Conservation (phyloP, 192 early-diverging fungal species). For the Allomyces arbusculus region DNA sequence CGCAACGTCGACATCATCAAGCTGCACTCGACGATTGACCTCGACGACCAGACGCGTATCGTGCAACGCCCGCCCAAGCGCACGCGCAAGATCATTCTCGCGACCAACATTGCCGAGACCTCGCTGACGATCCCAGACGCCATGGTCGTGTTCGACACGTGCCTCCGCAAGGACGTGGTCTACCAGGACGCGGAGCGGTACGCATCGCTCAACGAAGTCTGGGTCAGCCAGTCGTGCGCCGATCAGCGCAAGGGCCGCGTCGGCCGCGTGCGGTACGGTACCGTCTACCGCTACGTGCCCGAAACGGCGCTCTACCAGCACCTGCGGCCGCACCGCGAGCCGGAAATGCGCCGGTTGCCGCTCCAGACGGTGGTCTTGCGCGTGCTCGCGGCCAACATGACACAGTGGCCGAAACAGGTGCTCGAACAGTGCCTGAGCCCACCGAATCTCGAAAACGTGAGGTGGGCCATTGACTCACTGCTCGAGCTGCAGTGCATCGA, state of each 20-base stretch:
- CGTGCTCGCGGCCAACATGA: slow-evolving; percentile 7
- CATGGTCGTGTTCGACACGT: slow-evolving; percentile 8
- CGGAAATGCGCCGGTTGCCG: slow-evolving; percentile 10
- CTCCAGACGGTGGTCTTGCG: slow-evolving; percentile 8
- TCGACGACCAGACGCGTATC: slow-evolving; percentile 9
- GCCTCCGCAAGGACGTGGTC: slow-evolving; percentile 9
- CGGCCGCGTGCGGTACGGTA: slow-evolving; percentile 8
- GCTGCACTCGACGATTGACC: slow-evolving; percentile 11
- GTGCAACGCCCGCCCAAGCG: slow-evolving; percentile 9
- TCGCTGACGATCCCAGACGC: slow-evolving; percentile 13
- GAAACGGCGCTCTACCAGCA: slow-evolving; percentile 5
- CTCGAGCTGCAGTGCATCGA: slow-evolving; percentile 10
- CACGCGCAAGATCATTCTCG: slow-evolving; percentile 9
- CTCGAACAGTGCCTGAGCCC: slow-evolving; percentile 5
- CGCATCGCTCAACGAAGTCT: slow-evolving; percentile 11
- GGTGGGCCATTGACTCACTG: slow-evolving; percentile 6
- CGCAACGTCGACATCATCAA: slow-evolving; percentile 6
- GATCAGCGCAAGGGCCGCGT: slow-evolving; percentile 11
- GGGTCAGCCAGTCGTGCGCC: slow-evolving; percentile 13
- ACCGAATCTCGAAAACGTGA: slow-evolving; percentile 8
- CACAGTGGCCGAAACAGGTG: slow-evolving; percentile 1
- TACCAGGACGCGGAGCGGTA: slow-evolving; percentile 7
- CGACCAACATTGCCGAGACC: slow-evolving; percentile 13
- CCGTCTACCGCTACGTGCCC: slow-evolving; percentile 11
- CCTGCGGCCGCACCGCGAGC: slow-evolving; percentile 6